Conservation (phyloP, 1,284 basidiomycete species). For the Tilletia caries region DNA sequence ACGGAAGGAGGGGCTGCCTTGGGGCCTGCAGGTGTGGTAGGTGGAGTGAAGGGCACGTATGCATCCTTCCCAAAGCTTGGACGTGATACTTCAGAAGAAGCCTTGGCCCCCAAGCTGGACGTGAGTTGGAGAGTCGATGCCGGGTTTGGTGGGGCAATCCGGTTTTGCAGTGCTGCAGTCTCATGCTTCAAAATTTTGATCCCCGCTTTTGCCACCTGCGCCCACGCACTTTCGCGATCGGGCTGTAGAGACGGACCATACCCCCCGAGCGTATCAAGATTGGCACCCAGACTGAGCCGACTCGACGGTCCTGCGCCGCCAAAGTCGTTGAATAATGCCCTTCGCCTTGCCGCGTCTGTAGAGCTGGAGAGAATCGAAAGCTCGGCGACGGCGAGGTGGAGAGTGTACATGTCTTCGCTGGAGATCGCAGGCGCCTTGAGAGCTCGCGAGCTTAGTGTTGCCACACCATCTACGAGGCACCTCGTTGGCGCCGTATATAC, state of each 20-base stretch:
- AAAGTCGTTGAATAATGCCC: slow-evolving; percentile 10
- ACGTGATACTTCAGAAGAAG: background rate
- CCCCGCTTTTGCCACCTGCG: background rate
- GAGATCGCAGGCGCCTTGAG: background rate
- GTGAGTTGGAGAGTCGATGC: background rate
- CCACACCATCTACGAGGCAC: background rate
- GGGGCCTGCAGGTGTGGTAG: background rate
- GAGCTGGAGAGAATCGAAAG: background rate
- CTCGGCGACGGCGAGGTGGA: slow-evolving; percentile 12
- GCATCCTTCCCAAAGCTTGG: background rate
- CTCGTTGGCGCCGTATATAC: background rate
- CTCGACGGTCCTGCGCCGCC: background rate
- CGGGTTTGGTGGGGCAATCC: background rate
- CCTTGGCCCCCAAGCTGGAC: background rate
- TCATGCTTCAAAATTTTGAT: background rate
- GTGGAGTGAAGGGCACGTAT: background rate
- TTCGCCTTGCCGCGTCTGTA: background rate
- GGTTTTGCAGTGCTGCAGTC: background rate
- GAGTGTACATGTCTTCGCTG: background rate
- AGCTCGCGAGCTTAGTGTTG: background rate
- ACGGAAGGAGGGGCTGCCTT: background rate
- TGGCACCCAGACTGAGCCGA: background rate
- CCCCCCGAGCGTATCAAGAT: background rate
- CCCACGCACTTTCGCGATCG: background rate
- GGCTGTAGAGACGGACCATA: background rate